Evolutionary conservation across 176 grass and related monocot genomes (phyloP).

Genomic region (Triticum monococcum): DNA sequence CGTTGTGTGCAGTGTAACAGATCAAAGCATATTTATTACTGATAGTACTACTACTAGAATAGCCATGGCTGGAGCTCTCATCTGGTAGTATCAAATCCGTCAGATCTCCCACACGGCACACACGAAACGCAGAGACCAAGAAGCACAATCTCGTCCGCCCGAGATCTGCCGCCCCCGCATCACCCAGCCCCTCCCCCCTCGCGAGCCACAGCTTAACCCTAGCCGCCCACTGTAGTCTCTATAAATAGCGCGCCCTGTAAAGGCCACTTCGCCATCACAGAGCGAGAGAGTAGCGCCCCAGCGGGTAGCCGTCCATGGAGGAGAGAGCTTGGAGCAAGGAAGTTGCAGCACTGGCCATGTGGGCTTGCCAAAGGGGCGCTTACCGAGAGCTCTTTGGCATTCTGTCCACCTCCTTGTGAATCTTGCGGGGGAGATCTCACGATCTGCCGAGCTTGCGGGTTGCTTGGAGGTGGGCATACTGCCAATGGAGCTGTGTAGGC

Average conservation of each 20-base stretch:
- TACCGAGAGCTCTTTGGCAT: conserved; percentile 71
- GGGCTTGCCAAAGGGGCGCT: conserved; percentile 63
- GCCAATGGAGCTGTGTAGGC: conserved; percentile 84
- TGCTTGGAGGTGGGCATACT: conserved; percentile 79
- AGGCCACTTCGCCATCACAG: background rate
- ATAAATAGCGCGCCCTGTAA: conserved; percentile 44
- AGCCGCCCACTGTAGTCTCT: conserved; percentile 35
- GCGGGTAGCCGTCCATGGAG: background rate
- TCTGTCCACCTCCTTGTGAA: conserved; percentile 69
- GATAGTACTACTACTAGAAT: background rate
- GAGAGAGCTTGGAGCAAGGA: background rate
- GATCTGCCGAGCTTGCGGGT: background rate
- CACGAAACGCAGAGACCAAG: conserved; percentile 34
- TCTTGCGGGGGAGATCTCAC: conserved; percentile 13
- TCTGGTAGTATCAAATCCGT: conserved; percentile 26
- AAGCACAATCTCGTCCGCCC: conserved; percentile 39
- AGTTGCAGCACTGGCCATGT: conserved; percentile 26
- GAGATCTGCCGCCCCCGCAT: conserved; percentile 33
- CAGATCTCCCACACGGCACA: conserved; percentile 29
- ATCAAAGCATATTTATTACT: background rate
- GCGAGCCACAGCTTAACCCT: conserved; percentile 29
- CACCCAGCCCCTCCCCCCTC: conserved; percentile 9
- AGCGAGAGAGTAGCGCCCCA: background rate
- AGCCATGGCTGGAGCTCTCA: conserved; percentile 10
- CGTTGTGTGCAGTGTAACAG: background rate